Evolutionary conservation across 2,329 filamentous ascomycete genomes (phyloP), one percentile per base, ranked within the genome.

Genomic region (Ustulina deusta): DNA sequence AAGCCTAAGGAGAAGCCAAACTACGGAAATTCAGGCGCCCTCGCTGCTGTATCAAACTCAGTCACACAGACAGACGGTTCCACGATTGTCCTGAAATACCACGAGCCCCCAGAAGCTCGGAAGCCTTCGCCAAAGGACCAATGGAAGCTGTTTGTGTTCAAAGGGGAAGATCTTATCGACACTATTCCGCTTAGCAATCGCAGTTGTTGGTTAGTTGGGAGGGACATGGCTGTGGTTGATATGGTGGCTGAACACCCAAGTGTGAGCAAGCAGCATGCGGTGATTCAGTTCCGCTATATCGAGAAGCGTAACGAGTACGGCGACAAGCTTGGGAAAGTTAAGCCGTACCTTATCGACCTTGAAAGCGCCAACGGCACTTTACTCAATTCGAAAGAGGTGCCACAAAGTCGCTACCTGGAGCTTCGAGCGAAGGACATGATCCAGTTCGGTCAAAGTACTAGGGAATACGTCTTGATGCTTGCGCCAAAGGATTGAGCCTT

Each of bases 391-490:
- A 89, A 93, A 68, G 84, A 83, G 74, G 82, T 97, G 3, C 91
- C 93, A 1, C 85, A 87, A 15, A 92, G 92, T 75, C 86, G 94
- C 69, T 99, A 94, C 79, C 83, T 97, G 60, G 95, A 99, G 80
- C 81, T 98, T 63, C 87, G 90, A 78, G 91, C 96, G 78, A 94
- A 94, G 81, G 96, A 99, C 79, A 89, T 99, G 77, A 79, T 99
- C 65, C 89, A 89, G 76, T 97, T 99, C 81, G 96, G 94, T 10
- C 86, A 92, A 67, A 97, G 93, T 77, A 91, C 92, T 66, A 88
- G 94, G 74, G 96, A 99, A 81, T 99, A 98, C 79, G 93, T 99
- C n/a, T 80, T 98, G 67, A 96, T 98, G 93, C 85, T 97, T 66
- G 85, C 87, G 40, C 85, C 86, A 2, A 81, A 80, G 57, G 79